phyloP scores from a whole-genome alignment of 768 basidiomycete species.

The Termitomyces sp. region DNA sequence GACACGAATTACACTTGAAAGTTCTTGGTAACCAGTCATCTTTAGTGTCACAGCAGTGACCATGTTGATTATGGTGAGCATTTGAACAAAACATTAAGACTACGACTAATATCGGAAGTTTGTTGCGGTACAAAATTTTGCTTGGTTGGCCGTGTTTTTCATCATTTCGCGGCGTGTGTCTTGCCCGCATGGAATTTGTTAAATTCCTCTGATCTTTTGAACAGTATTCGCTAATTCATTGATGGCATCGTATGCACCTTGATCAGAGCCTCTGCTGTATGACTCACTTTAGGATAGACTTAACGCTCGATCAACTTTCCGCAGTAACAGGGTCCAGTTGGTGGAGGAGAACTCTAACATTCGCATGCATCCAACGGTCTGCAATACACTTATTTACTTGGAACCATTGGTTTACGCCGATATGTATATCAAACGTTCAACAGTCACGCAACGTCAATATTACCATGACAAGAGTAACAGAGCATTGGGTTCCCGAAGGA shows the following conservation, averaged over 20 bases:
- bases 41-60: conserved; percentile 3
- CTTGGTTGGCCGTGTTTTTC: conserved; percentile 11
- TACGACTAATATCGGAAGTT: not conserved
- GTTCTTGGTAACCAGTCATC: not conserved
- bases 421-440: no score
- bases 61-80: conserved; percentile 8
- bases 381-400: not conserved
- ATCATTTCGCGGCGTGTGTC: conserved; percentile 9
- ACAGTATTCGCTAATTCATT: conserved; percentile 11
- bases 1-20: not conserved
- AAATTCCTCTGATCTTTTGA: not conserved
- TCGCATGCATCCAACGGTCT: not conserved
- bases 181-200: no score
- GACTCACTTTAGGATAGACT: not conserved
- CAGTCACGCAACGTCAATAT: not conserved
- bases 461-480: not conserved
- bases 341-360: not conserved
- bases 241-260: conserved; percentile 8
- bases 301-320: conserved; percentile 15
- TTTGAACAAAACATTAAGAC: not conserved
- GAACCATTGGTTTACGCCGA: not conserved
- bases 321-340: conserved; percentile 11
- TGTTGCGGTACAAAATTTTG: not conserved
- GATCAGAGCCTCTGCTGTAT: not conserved
- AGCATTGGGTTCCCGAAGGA: not conserved